Base-by-base conservation (phyloP, 1,139 yeast genomes). In the Scheffersomyces stambukii region DNA sequence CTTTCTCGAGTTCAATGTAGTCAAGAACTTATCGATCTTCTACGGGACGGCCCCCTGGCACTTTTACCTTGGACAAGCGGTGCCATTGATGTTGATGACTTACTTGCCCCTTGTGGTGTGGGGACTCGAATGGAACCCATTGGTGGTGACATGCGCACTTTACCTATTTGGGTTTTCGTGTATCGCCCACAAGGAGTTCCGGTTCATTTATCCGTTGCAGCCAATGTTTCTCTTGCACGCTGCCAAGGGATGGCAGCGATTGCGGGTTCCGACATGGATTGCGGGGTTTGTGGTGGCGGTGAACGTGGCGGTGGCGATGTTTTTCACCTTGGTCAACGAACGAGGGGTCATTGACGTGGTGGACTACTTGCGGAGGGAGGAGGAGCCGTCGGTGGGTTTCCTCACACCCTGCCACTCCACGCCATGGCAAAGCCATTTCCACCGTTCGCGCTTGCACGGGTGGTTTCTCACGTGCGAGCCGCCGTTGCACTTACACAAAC, bases 321-420 rank as follows among this genome's bases (percentile, higher is more conserved):
- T 77, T 47, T 71, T 83, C 45, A 66, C 85, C 2, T 64, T 64
- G 16, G 57, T 75, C 26, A 91, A 91, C 48, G 98, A 93, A 54
- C 64, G 83, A 15, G 99, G 98, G 1, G 95, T 77, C 11, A 72
- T 89, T 8, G 79, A 75, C 27, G 77, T 89, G 0, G 65, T 83
- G 13, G 53, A 71, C 8, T 67, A 65, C 30, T 46, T 91, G 14
- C 65, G 77, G 29, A n/a, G n/a, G n/a, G 37, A 52, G 6, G 59
- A 69, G 8, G 17, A 22, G 2, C 56, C 66, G 0, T 69, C 82
- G 3, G 60, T 88, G 23, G 95, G 95, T 1, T 81, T 91, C 41
- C 53, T 93, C 12, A 85, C 89, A 50, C 98, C 99, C 0, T 93
- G 98, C 46, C 98, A 93, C 52, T 89, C 97, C 0, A 89, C 97